Base-by-base conservation (phyloP, 306 rosid genomes). In the Sesbania bispinosa region DNA sequence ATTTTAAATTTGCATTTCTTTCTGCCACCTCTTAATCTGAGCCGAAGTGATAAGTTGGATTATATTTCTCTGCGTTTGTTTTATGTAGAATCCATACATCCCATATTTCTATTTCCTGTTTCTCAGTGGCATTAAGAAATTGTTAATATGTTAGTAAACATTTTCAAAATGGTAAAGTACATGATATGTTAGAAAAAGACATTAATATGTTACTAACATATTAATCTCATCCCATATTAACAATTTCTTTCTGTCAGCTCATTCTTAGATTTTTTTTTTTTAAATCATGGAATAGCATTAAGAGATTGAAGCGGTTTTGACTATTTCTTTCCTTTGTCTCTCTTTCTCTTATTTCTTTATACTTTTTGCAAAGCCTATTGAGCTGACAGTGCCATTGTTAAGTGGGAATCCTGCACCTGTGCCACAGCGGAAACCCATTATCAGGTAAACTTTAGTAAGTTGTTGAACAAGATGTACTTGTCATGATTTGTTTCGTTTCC, bases 351-450 rank as follows among this genome's bases (percentile, higher is more conserved):
- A 47, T 13, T 58, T 39, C 51, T 66, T 6, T 66, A 4, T 63
- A 24, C 6, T 35, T 58, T 20, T 51, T 54, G 26, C 30, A 23
- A 71, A 93, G 98, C 96, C 90, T 67, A 87, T 76, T 64, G 97
- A 90, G 69, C 85, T 88, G 16, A 59, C 74, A 66, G 83, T 80
- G 1, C 85, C 89, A 54, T 51, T 51, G 39, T 59, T 69, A 23
- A 77, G 74, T 61, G 85, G 81, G 69, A 69, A 80, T 15, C 58
- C 83, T 67, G 83, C 79, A 20, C 79, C 91, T n/a, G 71, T 71
- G 61, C 78, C 80, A 2, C 89, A 75, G 74, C 69, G 76, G 68
- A 92, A 92, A 85, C 85, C 89, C 26, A 85, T 86, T 36, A 86
- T 92, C 76, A 92, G 96, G 98, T 92, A 76, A 60, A 30, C 65